Evolutionary conservation across 176 grass and related monocot genomes (phyloP).

Genomic region (Phragmites australis): DNA sequence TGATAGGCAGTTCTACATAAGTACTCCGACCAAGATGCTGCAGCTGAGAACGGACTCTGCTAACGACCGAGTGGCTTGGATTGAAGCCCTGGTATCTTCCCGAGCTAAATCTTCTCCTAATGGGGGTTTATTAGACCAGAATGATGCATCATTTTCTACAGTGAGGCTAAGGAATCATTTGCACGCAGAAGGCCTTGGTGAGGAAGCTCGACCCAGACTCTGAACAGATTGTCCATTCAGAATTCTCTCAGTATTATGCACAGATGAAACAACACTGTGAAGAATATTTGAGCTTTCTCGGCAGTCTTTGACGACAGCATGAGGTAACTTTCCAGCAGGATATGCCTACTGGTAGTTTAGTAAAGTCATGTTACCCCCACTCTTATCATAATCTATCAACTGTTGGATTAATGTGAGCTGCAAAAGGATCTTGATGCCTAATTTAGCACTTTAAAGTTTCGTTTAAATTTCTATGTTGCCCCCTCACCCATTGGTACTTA

Average conservation of each 20-base stretch:
- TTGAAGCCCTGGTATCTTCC: slow-evolving; percentile 65
- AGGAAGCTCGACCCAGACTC: too few relatives aligned
- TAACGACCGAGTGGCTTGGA: slow-evolving; percentile 76
- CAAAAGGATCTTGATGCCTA: not conserved
- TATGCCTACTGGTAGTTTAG: too few relatives aligned
- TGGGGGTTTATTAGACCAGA: slow-evolving; percentile 31
- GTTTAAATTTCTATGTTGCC: too few relatives aligned
- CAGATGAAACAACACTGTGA: too few relatives aligned
- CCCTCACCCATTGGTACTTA: too few relatives aligned
- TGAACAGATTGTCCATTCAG: too few relatives aligned
- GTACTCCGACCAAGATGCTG: slow-evolving; percentile 71
- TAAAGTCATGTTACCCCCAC: not conserved
- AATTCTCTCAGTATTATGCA: too few relatives aligned
- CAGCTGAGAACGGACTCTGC: slow-evolving; percentile 67
- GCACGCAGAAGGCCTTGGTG: too few relatives aligned
- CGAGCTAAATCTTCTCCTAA: slow-evolving; percentile 53
- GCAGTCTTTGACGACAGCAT: too few relatives aligned
- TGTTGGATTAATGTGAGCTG: not conserved
- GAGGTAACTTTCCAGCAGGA: too few relatives aligned
- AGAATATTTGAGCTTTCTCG: too few relatives aligned
- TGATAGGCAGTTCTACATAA: slow-evolving; percentile 70
- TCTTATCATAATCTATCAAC: not conserved
- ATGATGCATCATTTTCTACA: slow-evolving; percentile 56
- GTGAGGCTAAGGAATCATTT: slow-evolving; percentile 61
- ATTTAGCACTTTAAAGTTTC: not conserved